Conservation (phyloP, 345 rosid species). For the Erucastrum elatum region DNA sequence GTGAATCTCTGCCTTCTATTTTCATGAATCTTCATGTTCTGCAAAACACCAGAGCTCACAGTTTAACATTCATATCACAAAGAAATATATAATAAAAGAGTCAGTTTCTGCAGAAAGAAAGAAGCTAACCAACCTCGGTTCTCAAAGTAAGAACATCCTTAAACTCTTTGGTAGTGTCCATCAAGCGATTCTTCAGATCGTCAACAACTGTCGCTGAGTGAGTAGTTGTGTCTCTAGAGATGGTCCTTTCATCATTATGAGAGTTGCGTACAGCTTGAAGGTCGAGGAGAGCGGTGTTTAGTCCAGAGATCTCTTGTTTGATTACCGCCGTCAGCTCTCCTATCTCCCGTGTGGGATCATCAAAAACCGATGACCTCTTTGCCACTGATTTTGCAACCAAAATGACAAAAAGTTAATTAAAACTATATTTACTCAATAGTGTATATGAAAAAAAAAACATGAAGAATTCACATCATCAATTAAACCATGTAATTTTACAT, state of each 20-base stretch:
- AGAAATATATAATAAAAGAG: background rate
- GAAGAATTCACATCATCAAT: background rate
- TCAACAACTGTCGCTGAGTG: slow-evolving; percentile 81
- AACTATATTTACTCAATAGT: background rate
- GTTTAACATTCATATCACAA: background rate
- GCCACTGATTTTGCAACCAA: slow-evolving; percentile 54
- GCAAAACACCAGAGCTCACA: slow-evolving; percentile 30
- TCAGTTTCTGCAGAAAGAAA: background rate
- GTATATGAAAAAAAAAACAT: background rate
- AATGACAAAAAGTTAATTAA: background rate
- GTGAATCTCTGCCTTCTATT: slow-evolving; percentile 78
- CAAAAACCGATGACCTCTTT: slow-evolving; percentile 82
- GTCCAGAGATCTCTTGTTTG: slow-evolving; percentile 82
- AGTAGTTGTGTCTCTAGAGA: slow-evolving; percentile 65
- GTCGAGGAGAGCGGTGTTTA: slow-evolving; percentile 73
- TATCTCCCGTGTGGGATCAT: slow-evolving; percentile 80
- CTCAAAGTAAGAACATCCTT: slow-evolving; percentile 84
- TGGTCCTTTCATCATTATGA: slow-evolving; percentile 53
- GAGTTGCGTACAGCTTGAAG: slow-evolving; percentile 70
- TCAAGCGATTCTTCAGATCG: slow-evolving; percentile 69
- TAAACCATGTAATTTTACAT: background rate
- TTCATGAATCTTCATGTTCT: slow-evolving; percentile 82
- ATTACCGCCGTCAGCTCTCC: slow-evolving; percentile 73
- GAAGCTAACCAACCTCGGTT: slow-evolving; percentile 70
- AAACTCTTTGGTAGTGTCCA: slow-evolving; percentile 82